phyloP scores from a whole-genome alignment of 441 rosid species.

The Aleurites moluccanus region DNA sequence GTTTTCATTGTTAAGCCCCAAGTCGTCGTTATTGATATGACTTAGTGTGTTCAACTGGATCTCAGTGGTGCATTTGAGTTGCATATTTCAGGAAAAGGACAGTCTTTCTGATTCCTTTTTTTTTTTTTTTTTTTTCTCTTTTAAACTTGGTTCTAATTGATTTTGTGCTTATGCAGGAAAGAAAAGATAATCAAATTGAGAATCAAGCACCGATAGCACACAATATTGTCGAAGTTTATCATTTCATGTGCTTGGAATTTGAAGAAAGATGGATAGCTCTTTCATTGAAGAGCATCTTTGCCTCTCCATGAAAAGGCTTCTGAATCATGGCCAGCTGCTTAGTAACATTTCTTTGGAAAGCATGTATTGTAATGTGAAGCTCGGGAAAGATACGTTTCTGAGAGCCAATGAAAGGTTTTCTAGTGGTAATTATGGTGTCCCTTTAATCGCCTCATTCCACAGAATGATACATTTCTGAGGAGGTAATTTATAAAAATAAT shows the following conservation, averaged over 20 bases:
- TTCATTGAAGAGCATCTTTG: background rate
- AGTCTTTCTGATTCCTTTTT: too few relatives aligned
- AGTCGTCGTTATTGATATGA: too few relatives aligned
- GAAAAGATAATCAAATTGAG: background rate
- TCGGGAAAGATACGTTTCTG: background rate
- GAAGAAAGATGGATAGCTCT: background rate
- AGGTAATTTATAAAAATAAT: too few relatives aligned
- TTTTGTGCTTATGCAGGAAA: background rate
- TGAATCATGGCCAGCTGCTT: background rate
- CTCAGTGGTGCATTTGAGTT: background rate
- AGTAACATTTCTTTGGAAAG: background rate
- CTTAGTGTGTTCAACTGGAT: background rate
- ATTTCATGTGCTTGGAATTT: background rate
- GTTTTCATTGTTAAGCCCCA: too few relatives aligned
- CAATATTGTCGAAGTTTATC: too few relatives aligned
- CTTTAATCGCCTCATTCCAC: too few relatives aligned
- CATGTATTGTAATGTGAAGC: background rate
- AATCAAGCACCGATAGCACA: too few relatives aligned
- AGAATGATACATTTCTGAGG: too few relatives aligned
- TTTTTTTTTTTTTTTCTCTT: too few relatives aligned
- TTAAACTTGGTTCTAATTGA: too few relatives aligned
- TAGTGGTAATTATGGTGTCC: background rate
- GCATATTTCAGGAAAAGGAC: background rate
- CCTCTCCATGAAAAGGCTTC: background rate
- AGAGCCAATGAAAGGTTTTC: background rate